phyloP scores from a whole-genome alignment of 2,329 filamentous ascomycete genomes.

The Aspergillus caelatus region DNA sequence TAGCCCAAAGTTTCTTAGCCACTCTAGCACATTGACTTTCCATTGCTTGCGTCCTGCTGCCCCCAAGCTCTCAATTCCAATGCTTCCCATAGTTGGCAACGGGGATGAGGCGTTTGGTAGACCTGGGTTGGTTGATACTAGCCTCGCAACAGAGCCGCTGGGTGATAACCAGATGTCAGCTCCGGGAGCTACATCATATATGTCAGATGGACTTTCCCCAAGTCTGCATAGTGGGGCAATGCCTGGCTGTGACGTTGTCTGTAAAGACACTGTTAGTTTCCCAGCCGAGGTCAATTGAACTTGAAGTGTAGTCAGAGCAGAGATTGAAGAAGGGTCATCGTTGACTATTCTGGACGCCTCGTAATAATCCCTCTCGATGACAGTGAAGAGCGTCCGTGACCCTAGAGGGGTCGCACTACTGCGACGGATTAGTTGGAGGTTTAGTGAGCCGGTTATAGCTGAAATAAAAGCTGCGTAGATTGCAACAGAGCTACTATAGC shows the following conservation, averaged over 20 bases:
- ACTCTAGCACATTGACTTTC: slow-evolving; percentile 40
- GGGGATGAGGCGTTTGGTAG: slow-evolving; percentile 26
- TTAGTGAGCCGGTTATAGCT: slow-evolving; percentile 40
- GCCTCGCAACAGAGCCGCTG: slow-evolving; percentile 40
- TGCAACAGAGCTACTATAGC: slow-evolving; percentile 35
- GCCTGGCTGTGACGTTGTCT: slow-evolving; percentile 40
- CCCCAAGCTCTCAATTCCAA: slow-evolving; percentile 15
- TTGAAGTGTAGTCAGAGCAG: slow-evolving; percentile 41
- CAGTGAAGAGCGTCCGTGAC: slow-evolving; percentile 43
- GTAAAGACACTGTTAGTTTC: slow-evolving; percentile 40
- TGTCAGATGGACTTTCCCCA: slow-evolving; percentile 19
- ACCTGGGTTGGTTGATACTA: slow-evolving; percentile 31
- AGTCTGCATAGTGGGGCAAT: slow-evolving; percentile 35
- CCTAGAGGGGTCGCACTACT: slow-evolving; percentile 44
- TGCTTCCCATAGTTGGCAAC: slow-evolving; percentile 12
- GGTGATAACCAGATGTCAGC: slow-evolving; percentile 46
- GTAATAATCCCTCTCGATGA: slow-evolving; percentile 34
- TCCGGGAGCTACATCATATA: slow-evolving; percentile 25
- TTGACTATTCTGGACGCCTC: slow-evolving; percentile 31
- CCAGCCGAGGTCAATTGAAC: slow-evolving; percentile 41
- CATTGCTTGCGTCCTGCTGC: slow-evolving; percentile 32
- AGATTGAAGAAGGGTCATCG: slow-evolving; percentile 26
- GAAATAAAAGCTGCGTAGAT: slow-evolving; percentile 46
- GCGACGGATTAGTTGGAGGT: slow-evolving; percentile 38
- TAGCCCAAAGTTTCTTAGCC: slow-evolving; percentile 42